A percentile compares a stretch with the other conserved stretches of the same genome.
Evolutionary conservation across 2,329 filamentous ascomycete genomes (phyloP).

Genomic region (Venturia carpophila): DNA sequence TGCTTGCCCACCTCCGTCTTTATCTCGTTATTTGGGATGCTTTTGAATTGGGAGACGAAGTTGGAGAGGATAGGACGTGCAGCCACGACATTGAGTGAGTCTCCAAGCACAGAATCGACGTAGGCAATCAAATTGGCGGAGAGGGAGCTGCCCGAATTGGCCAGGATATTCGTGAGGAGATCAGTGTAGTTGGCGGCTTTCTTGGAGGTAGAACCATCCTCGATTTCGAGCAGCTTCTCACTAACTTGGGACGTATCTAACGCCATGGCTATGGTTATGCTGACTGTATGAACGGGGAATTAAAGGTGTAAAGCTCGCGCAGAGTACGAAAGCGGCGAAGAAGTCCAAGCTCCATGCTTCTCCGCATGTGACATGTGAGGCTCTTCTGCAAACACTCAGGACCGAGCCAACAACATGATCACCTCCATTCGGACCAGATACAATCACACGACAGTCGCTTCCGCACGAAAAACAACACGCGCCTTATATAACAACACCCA

Average conservation of each 20-base stretch:
- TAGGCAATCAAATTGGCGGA: slow-evolving; percentile 59
- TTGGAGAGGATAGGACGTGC: slow-evolving; percentile 61
- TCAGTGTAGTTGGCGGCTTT: slow-evolving; percentile 50
- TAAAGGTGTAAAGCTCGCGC: not conserved
- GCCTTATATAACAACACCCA: not conserved
- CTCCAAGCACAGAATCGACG: slow-evolving; percentile 57
- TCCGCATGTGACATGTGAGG: not conserved
- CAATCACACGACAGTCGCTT: not conserved
- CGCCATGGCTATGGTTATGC: slow-evolving; percentile 38
- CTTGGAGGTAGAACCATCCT: slow-evolving; percentile 39
- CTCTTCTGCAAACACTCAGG: not conserved
- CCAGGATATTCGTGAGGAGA: slow-evolving; percentile 50
- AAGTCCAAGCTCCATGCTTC: not conserved
- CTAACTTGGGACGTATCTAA: slow-evolving; percentile 34
- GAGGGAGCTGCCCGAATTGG: slow-evolving; percentile 39
- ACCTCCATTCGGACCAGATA: not conserved
- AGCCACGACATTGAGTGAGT: slow-evolving; percentile 67
- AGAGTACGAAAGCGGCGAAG: not conserved
- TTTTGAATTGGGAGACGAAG: slow-evolving; percentile 57
- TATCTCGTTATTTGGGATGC: slow-evolving; percentile 53
- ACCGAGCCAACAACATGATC: not conserved
- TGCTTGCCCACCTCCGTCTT: slow-evolving; percentile 70
- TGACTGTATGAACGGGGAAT: not conserved
- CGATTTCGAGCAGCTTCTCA: slow-evolving; percentile 43
- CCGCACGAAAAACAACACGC: not conserved